Evolutionary conservation across 106 monocot genomes (phyloP).

Genomic region (Posidonia australis): DNA sequence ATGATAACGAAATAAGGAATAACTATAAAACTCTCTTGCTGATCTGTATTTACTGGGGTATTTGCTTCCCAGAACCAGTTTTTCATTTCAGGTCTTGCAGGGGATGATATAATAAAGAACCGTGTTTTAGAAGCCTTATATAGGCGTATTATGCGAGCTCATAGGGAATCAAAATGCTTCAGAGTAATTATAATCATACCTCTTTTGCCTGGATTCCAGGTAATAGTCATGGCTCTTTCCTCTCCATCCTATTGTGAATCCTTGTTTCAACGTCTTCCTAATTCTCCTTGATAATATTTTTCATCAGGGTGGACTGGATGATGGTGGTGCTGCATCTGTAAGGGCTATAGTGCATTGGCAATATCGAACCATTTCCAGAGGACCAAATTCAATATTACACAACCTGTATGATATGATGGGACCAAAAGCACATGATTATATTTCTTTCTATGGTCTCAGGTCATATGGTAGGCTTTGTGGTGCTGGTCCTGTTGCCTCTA

Average conservation of each 20-base stretch:
- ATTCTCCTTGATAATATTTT: slow-evolving; percentile 1
- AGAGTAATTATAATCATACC: slow-evolving; percentile 91
- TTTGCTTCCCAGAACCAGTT: slow-evolving; percentile 79
- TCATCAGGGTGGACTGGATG: slow-evolving; percentile 89
- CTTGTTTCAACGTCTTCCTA: not conserved
- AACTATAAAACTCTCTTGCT: not conserved
- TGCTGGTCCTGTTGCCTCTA: slow-evolving; percentile 66
- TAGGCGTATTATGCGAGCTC: slow-evolving; percentile 72
- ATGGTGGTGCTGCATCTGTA: slow-evolving; percentile 97
- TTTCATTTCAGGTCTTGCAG: slow-evolving; percentile 97
- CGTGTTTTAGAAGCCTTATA: slow-evolving; percentile 92
- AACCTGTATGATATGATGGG: slow-evolving; percentile 69
- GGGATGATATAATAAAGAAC: slow-evolving; percentile 87
- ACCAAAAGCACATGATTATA: slow-evolving; percentile 70
- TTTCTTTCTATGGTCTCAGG: slow-evolving; percentile 94
- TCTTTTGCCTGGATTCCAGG: slow-evolving; percentile 97
- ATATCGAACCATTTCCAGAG: slow-evolving; percentile 92
- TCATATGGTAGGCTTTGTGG: slow-evolving; percentile 71
- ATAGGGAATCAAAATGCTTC: slow-evolving; percentile 80
- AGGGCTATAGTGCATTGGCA: slow-evolving; percentile 99
- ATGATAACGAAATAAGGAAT: not conserved
- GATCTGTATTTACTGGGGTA: slow-evolving; percentile 1
- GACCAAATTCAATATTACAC: slow-evolving; percentile 80
- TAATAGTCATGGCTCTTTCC: slow-evolving; percentile 12
- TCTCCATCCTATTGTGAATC: not conserved